These are phyloP conservation scores for Coniferiporia sulphurascens DNA, from an alignment of 1,284 basidiomycete species.

Conservation along the genomic window DNA sequence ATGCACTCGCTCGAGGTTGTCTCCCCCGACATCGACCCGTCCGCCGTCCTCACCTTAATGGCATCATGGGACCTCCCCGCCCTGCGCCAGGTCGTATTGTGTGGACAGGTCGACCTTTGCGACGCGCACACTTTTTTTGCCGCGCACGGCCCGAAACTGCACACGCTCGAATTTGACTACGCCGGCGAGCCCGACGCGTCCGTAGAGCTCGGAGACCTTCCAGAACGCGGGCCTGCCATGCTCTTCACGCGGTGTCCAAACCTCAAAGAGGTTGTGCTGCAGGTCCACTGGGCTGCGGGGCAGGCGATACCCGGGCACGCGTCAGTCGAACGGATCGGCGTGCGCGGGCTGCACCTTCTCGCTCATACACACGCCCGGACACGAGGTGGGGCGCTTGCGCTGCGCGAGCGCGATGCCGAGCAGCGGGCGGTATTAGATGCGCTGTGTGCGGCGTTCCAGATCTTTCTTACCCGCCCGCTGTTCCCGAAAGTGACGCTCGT, in stretches of 20 bases:
- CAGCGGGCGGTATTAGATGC: conserved; percentile 1
- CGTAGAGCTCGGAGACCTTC: not conserved
- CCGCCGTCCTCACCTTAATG: conserved; percentile 9
- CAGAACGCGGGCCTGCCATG: conserved; percentile 3
- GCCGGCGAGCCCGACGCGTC: conserved; percentile 2
- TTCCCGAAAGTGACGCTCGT: conserved; percentile 8
- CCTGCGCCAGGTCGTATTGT: conserved; percentile 8
- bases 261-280: conserved; percentile 11
- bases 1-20: conserved; percentile 14
- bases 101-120: conserved; percentile 3
- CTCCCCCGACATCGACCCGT: conserved; percentile 10
- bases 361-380: not conserved
- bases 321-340: conserved; percentile 8
- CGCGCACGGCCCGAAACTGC: conserved; percentile 7
- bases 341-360: conserved; percentile 12
- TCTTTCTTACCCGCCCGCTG: conserved; percentile 3
- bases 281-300: conserved; percentile 5
- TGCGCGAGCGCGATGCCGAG: conserved; percentile 4
- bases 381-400: not conserved
- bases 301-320: conserved; percentile 6
- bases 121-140: conserved; percentile 4
- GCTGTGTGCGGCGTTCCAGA: not conserved
- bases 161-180: conserved; percentile 15
- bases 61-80: conserved; percentile 7
- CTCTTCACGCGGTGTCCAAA: conserved; percentile 7